Base-by-base conservation (phyloP, 768 basidiomycete species). In the Nevesoporus exiguus region DNA sequence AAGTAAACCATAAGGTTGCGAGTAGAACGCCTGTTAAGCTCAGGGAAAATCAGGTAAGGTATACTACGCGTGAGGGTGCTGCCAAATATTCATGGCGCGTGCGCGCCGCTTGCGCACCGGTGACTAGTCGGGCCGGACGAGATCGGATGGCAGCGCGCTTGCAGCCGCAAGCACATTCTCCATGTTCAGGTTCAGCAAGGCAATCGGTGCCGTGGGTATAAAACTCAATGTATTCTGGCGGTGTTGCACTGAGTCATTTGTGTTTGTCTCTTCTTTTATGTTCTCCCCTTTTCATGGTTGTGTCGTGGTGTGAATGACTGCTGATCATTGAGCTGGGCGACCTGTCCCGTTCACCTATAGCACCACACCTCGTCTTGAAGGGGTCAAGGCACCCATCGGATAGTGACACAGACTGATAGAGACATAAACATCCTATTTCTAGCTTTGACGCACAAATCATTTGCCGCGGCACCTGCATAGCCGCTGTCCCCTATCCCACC, bases 101-200 rank as follows among this genome's bases (percentile, higher is more conserved):
- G n/a, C n/a, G n/a, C n/a, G n/a, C n/a, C n/a, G n/a, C n/a, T n/a
- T n/a, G n/a, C n/a, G n/a, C n/a, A n/a, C n/a, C n/a, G n/a, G n/a
- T n/a, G n/a, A n/a, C n/a, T n/a, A n/a, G n/a, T n/a, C n/a, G n/a
- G n/a, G n/a, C n/a, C n/a, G n/a, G n/a, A n/a, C n/a, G n/a, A n/a
- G n/a, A n/a, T n/a, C n/a, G n/a, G n/a, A n/a, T n/a, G n/a, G n/a
- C n/a, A n/a, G n/a, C n/a, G n/a, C n/a, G n/a, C n/a, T 64, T 14
- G 61, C 59, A 7, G 51, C 51, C 10, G 56, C 49, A 27, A 51
- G 30, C 19, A 63, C 69, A 49, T 40, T 69, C 1, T 48, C 57
- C 19, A 33, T 58, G 36, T 64, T 66, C 49, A 58, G 25, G 27
- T 59, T 67, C 9, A 46, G 56, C 53, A 67, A 62, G 33, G 62